Evolutionary conservation across 352 stramenopile genomes (phyloP).

Genomic region (Poterioochromonas sp.): DNA sequence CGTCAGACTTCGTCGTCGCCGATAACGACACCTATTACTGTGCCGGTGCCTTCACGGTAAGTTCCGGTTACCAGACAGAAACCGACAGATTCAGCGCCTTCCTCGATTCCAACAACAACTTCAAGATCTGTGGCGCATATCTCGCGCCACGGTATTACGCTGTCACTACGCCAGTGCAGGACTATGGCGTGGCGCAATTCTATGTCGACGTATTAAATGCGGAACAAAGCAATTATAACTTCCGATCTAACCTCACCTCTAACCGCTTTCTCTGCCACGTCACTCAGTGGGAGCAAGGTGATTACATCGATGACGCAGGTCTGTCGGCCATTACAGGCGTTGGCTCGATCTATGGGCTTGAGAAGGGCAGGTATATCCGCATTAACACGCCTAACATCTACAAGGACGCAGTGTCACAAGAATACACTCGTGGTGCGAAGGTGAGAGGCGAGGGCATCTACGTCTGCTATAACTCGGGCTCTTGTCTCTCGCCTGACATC

Average conservation of each 20-base stretch:
- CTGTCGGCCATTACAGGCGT: constrained; percentile 42
- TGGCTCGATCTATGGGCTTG: constrained; percentile 50
- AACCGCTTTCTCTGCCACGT: constrained; percentile 70
- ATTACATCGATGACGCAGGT: constrained; percentile 67
- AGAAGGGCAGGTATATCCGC: constrained; percentile 58
- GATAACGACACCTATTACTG: constrained; percentile 21
- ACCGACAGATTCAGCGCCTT: neutral
- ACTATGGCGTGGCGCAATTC: constrained; percentile 33
- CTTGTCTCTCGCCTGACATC: constrained; percentile 76
- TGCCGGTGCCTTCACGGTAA: neutral
- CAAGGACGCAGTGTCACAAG: constrained; percentile 31
- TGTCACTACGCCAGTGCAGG: neutral
- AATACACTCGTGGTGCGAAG: constrained; percentile 46
- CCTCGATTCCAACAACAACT: constrained; percentile 28
- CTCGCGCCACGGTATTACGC: constrained; percentile 46
- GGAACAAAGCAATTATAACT: constrained; percentile 33
- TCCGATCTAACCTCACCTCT: constrained; percentile 43
- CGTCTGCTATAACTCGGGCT: constrained; percentile 81
- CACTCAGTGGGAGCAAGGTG: constrained; percentile 74
- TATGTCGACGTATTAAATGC: constrained; percentile 30
- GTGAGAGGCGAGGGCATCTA: constrained; percentile 80
- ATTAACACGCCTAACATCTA: constrained; percentile 83
- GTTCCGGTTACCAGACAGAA: neutral
- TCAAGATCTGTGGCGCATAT: constrained; percentile 48
- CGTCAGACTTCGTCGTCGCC: neutral